phyloP scores from a whole-genome alignment of 2,329 filamentous ascomycete species.

The Penicillium decumbens region DNA sequence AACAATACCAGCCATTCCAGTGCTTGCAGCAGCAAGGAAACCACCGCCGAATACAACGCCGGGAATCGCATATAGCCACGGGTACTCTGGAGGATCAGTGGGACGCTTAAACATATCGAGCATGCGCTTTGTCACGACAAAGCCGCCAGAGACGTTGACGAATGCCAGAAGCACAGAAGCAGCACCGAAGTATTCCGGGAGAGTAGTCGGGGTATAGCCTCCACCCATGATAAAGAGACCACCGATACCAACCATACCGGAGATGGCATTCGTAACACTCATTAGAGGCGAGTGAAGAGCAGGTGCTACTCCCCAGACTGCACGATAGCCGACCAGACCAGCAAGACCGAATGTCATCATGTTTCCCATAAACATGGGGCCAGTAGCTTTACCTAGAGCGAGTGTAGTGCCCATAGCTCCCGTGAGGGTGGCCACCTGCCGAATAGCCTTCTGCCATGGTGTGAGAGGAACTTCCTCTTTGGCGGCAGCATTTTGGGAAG shows the following conservation, averaged over 20 bases:
- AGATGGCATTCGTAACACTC: conserved; percentile 91
- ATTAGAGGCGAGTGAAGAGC: conserved; percentile 84
- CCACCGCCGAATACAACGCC: conserved; percentile 73
- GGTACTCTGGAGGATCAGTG: conserved; percentile 82
- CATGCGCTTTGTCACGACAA: conserved; percentile 90
- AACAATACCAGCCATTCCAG: conserved; percentile 76
- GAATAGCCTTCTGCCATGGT: conserved; percentile 73
- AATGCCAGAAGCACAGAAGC: conserved; percentile 78
- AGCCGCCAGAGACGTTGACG: conserved; percentile 82
- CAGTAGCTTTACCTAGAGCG: conserved; percentile 73
- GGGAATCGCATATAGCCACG: conserved; percentile 78
- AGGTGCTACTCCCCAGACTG: conserved; percentile 80
- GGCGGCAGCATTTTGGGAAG: conserved; percentile 46
- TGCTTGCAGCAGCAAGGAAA: conserved; percentile 72
- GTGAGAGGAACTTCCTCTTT: conserved; percentile 63
- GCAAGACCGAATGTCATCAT: conserved; percentile 79
- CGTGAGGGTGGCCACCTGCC: conserved; percentile 70
- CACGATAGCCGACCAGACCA: conserved; percentile 79
- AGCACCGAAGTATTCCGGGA: conserved; percentile 74
- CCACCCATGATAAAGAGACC: conserved; percentile 86
- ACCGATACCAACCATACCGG: conserved; percentile 83
- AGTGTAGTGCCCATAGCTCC: conserved; percentile 72
- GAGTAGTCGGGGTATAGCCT: conserved; percentile 68
- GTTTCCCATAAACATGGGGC: conserved; percentile 82
- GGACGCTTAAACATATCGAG: conserved; percentile 84